phyloP scores from a whole-genome alignment of 495 filamentous ascomycete genomes.

The Penicillium ochrochloron region DNA sequence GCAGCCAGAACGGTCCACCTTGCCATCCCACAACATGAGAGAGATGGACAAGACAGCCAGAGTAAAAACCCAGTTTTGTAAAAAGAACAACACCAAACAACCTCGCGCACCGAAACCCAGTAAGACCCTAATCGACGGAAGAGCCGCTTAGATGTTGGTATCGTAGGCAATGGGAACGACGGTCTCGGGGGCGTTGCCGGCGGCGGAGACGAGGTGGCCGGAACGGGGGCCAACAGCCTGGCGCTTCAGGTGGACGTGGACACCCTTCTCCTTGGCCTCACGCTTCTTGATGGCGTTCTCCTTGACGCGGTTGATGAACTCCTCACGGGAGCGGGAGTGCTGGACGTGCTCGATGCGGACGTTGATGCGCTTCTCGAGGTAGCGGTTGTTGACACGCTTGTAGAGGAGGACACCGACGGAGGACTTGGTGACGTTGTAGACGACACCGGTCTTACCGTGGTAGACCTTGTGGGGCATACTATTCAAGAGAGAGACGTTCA shows the following conservation, averaged over 20 bases:
- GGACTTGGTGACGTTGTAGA: constrained; percentile 98
- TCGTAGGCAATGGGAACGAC: constrained; percentile 92
- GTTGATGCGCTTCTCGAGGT: constrained; percentile 99
- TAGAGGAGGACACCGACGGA: constrained; percentile 97
- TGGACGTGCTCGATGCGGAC: constrained; percentile 97
- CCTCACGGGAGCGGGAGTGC: constrained; percentile 90
- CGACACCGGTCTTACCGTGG: constrained; percentile 96
- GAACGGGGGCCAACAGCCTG: constrained; percentile 80
- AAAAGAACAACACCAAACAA: constrained; percentile 50
- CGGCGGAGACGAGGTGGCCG: constrained; percentile 72
- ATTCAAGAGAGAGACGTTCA: constrained; percentile 40
- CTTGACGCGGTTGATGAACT: constrained; percentile 96
- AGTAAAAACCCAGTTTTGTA: constrained; percentile 38
- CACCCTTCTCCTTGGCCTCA: constrained; percentile 87
- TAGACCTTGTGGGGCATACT: constrained; percentile 99
- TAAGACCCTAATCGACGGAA: constrained; percentile 28
- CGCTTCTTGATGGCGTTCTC: constrained; percentile 88
- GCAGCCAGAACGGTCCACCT: constrained; percentile 34
- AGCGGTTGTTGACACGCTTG: constrained; percentile 97
- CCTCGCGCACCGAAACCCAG: constrained; percentile 43
- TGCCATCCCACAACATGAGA: background rate
- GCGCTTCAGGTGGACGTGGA: constrained; percentile 87
- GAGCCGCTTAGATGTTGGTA: constrained; percentile 86
- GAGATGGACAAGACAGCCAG: background rate
- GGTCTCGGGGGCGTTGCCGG: constrained; percentile 85